These are phyloP conservation scores for Aspergillus panamensis DNA, from an alignment of 495 filamentous ascomycete species.

Conservation along the genomic window DNA sequence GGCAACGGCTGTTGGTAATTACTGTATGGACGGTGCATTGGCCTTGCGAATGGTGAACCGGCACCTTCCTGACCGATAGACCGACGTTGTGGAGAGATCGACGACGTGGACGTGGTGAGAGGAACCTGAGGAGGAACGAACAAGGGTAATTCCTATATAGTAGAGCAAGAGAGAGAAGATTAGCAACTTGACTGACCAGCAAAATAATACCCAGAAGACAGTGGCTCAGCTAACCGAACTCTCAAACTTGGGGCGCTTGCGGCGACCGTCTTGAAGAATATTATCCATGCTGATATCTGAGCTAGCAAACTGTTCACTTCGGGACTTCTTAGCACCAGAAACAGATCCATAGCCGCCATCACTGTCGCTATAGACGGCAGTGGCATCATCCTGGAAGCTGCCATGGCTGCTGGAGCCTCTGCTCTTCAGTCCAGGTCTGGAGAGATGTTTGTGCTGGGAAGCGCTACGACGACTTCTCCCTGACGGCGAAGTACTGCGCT, in stretches of 20 bases:
- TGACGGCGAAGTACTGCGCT: slow-evolving; percentile 82
- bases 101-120: slow-evolving; percentile 81
- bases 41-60: slow-evolving; percentile 65
- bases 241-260: slow-evolving; percentile 95
- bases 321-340: slow-evolving; percentile 64
- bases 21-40: slow-evolving; percentile 71
- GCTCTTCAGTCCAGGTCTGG: slow-evolving; percentile 64
- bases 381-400: slow-evolving; percentile 59
- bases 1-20: slow-evolving; percentile 66
- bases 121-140: slow-evolving; percentile 94
- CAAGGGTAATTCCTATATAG: slow-evolving; percentile 78
- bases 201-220: slow-evolving; percentile 8
- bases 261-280: slow-evolving; percentile 92
- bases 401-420: slow-evolving; percentile 65
- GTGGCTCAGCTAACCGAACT: slow-evolving; percentile 71
- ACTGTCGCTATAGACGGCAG: slow-evolving; percentile 73
- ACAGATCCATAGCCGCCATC: slow-evolving; percentile 72
- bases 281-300: slow-evolving; percentile 97
- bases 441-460: slow-evolving; percentile 69
- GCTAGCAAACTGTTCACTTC: slow-evolving; percentile 78
- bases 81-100: slow-evolving; percentile 85
- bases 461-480: slow-evolving; percentile 72
- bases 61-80: slow-evolving; percentile 55
- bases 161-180: slow-evolving; percentile 17
- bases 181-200: slow-evolving; percentile 7